Conservation (phyloP, 2,329 filamentous ascomycete genomes). For the Allantophomopsis cytisporea region DNA sequence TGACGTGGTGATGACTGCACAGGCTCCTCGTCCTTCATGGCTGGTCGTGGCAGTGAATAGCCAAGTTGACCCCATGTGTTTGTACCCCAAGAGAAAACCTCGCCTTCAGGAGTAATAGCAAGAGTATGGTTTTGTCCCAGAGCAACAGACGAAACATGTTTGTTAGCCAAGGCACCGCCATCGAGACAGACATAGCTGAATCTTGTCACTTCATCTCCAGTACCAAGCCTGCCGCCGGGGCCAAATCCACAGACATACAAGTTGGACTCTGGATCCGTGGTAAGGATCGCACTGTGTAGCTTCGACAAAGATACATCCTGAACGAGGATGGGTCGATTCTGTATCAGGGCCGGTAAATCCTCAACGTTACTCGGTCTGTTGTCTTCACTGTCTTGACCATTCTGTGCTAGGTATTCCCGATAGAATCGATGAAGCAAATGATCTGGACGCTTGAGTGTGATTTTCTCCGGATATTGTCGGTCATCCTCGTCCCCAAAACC, state of each 20-base stretch:
- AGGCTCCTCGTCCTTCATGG: slow-evolving; percentile 65
- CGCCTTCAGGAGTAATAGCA: slow-evolving; percentile 73
- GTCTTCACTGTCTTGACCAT: slow-evolving; percentile 9
- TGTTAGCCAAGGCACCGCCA: slow-evolving; percentile 57
- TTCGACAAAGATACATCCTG: slow-evolving; percentile 83
- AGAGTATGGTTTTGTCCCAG: slow-evolving; percentile 87
- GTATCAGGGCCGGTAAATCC: slow-evolving; percentile 60
- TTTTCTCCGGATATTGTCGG: slow-evolving; percentile 80
- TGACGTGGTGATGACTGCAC: slow-evolving; percentile 73
- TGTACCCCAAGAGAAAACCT: slow-evolving; percentile 88
- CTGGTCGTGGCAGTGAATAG: slow-evolving; percentile 57
- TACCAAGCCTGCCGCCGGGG: slow-evolving; percentile 75
- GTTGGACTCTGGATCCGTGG: slow-evolving; percentile 76
- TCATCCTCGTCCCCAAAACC: slow-evolving; percentile 95
- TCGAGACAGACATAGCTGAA: slow-evolving; percentile 79
- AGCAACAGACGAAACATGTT: slow-evolving; percentile 62
- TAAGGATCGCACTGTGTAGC: slow-evolving; percentile 79
- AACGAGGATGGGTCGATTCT: slow-evolving; percentile 58
- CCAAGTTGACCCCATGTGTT: slow-evolving; percentile 80
- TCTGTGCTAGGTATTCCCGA: slow-evolving; percentile 40
- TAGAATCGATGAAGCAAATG: slow-evolving; percentile 65
- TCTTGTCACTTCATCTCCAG: slow-evolving; percentile 78
- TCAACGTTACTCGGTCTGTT: slow-evolving; percentile 4
- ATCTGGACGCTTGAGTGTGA: slow-evolving; percentile 62
- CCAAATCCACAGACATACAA: slow-evolving; percentile 89